phyloP scores from a whole-genome alignment of 371 early-diverging fungal species.

The Haplosporangium sp. region DNA sequence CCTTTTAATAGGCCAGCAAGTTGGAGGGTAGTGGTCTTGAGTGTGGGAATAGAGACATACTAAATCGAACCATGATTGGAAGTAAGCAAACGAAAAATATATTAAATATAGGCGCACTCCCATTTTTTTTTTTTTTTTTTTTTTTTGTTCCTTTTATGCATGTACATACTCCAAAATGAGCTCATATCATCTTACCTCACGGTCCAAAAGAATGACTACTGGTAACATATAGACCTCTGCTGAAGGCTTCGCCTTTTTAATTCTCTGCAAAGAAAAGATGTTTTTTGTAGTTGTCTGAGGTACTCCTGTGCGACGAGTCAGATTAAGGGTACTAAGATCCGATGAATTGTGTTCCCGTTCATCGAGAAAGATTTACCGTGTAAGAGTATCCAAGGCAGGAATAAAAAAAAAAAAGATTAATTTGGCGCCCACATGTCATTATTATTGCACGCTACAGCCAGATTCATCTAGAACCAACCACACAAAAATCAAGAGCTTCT shows the following conservation, averaged over 20 bases:
- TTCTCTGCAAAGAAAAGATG: slow-evolving; percentile 42
- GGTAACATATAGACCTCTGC: slow-evolving; percentile 48
- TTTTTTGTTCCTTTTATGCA: no score
- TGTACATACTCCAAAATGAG: no score
- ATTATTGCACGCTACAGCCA: neutral
- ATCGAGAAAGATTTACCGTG: neutral
- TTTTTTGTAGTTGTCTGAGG: slow-evolving; percentile 41
- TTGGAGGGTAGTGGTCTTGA: slow-evolving; percentile 62
- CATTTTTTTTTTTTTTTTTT: no score
- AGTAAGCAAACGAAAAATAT: neutral
- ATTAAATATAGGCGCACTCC: no score
- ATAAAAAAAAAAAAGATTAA: neutral
- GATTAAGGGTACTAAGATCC: slow-evolving; percentile 30
- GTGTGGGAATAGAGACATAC: slow-evolving; percentile 60
- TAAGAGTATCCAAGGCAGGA: neutral
- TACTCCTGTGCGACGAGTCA: slow-evolving; percentile 47
- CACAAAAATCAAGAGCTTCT: neutral
- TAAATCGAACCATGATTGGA: slow-evolving; percentile 17
- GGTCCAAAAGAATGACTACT: slow-evolving; percentile 44
- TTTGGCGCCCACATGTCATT: neutral
- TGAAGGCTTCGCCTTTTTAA: slow-evolving; percentile 46
- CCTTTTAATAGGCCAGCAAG: slow-evolving; percentile 64
- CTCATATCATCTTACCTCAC: slow-evolving; percentile 33
- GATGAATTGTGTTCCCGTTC: neutral
- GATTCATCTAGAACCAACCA: no score